Evolutionary conservation across 2,329 filamentous ascomycete genomes (phyloP).

Genomic region (Botrytis fabae): DNA sequence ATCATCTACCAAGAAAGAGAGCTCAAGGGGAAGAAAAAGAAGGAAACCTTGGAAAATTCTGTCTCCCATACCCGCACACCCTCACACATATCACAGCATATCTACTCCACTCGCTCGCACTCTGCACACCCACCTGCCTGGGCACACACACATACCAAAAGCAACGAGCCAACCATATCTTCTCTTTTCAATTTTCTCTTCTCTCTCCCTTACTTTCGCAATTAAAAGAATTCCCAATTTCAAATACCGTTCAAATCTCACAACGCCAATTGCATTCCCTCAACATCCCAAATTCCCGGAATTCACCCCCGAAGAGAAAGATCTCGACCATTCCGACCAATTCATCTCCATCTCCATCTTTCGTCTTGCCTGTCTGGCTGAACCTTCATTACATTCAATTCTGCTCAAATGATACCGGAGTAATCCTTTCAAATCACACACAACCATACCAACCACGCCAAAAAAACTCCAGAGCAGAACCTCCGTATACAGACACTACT

Average conservation of each 20-base stretch:
- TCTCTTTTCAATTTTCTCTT: slow-evolving; percentile 9
- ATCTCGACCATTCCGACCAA: slow-evolving; percentile 5
- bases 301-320: background rate
- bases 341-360: background rate
- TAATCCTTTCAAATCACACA: background rate
- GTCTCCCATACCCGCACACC: background rate
- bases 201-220: slow-evolving; percentile 21
- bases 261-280: slow-evolving; percentile 17
- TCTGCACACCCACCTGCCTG: background rate
- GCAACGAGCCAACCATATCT: slow-evolving; percentile 20
- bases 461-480: background rate
- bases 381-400: background rate
- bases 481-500: background rate
- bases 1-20: background rate
- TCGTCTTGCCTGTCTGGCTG: slow-evolving; percentile 14
- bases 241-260: slow-evolving; percentile 4
- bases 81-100: background rate
- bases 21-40: no score
- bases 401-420: background rate
- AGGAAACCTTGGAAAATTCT: background rate
- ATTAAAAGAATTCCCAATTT: slow-evolving; percentile 21
- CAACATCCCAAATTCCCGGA: background rate
- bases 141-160: slow-evolving; percentile 7
- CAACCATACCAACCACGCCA: background rate
- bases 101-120: slow-evolving; percentile 1